phyloP scores from a whole-genome alignment of 2,329 filamentous ascomycete species.

The Boeremia exigua region DNA sequence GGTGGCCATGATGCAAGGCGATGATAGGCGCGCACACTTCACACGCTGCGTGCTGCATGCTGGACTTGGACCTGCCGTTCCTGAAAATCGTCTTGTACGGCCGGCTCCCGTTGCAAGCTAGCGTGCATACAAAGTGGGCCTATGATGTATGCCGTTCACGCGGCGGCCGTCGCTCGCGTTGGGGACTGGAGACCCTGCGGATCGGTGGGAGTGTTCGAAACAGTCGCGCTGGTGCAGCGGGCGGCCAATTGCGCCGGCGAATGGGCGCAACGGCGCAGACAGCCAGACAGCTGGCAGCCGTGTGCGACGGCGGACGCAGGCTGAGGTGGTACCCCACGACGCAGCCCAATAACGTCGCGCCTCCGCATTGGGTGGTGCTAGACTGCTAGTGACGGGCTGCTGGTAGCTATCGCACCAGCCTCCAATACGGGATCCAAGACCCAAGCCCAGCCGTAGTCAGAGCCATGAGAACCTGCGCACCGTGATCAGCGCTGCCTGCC shows the following conservation, averaged over 20 bases:
- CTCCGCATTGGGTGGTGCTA: slow-evolving; percentile 3
- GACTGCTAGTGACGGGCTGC: slow-evolving; percentile 8
- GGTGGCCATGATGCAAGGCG: not conserved
- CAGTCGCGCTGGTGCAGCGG: no score
- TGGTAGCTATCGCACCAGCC: slow-evolving; percentile 16
- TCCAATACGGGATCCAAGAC: slow-evolving; percentile 13
- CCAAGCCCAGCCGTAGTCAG: no score
- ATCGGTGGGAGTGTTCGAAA: not conserved
- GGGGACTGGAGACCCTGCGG: slow-evolving; percentile 8
- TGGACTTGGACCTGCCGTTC: slow-evolving; percentile 8
- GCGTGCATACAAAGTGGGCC: slow-evolving; percentile 7
- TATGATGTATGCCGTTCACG: slow-evolving; percentile 12
- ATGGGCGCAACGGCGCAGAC: not conserved
- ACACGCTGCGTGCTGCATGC: not conserved
- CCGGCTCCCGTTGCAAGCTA: slow-evolving; percentile 5
- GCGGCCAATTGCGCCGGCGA: not conserved
- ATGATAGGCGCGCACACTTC: not conserved
- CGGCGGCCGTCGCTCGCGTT: not conserved
- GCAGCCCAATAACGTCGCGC: slow-evolving; percentile 7
- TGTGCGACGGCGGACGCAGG: slow-evolving; percentile 12
- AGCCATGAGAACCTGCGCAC: slow-evolving; percentile 6
- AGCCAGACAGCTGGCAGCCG: not conserved
- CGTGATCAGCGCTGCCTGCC: slow-evolving; percentile 3
- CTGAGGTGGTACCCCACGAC: slow-evolving; percentile 12
- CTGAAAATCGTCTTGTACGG: slow-evolving; percentile 14